Evolutionary conservation across 2,329 filamentous ascomycete genomes (phyloP).

Genomic region (Periglandula ipomoeae): DNA sequence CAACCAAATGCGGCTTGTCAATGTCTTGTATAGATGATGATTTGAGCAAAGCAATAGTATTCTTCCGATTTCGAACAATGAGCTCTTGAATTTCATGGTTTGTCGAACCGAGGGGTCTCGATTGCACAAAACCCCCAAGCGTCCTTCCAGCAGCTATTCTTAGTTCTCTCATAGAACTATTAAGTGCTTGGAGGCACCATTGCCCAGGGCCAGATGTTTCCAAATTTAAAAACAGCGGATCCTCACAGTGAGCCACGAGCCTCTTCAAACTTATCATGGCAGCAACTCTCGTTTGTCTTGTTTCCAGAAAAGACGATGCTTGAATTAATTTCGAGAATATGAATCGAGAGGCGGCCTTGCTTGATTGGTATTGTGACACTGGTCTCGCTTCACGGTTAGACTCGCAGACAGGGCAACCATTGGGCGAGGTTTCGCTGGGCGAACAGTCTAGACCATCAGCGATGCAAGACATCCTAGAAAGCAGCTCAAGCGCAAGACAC

Average conservation of each 20-base stretch:
- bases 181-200: conserved; percentile 72
- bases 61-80: conserved; percentile 45
- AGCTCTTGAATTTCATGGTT: conserved; percentile 13
- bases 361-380: conserved; percentile 5
- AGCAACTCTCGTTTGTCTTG: conserved; percentile 54
- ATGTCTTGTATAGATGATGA: conserved; percentile 58
- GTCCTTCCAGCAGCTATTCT: conserved; percentile 69
- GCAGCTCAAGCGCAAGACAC: conserved; percentile 41
- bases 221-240: conserved; percentile 53
- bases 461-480: conserved; percentile 41
- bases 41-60: conserved; percentile 61
- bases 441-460: conserved; percentile 9
- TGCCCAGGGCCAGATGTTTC: conserved; percentile 60
- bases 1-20: conserved; percentile 55
- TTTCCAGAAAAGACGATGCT: conserved; percentile 37
- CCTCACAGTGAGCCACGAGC: conserved; percentile 57
- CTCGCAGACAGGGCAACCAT: conserved; percentile 20
- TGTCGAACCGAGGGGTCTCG: conserved; percentile 11
- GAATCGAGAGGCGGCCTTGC: conserved; percentile 29
- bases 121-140: conserved; percentile 53
- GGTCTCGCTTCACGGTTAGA: neutral
- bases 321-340: conserved; percentile 39
- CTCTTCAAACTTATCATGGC: conserved; percentile 65
- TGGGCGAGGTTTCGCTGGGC: neutral
- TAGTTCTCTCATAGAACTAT: conserved; percentile 77